phyloP scores from a whole-genome alignment of 176 grass and related monocot genomes.

The Hordeum vulgare region MorexV3_pseudomolecules_assembly NC_058519.1:643276337-643276836 shows the following conservation, averaged over 20 bases:
- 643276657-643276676: not conserved
- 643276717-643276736: not conserved
- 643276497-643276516: not conserved
- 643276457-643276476: not conserved
- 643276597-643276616: not conserved
- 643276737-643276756: not conserved
- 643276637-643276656: not conserved
- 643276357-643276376: not conserved
- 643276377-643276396: not conserved
- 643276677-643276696: not conserved
- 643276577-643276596: not conserved
- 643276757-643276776: not conserved
- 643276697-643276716: slow-evolving; percentile 4
- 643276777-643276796: not conserved
- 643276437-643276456: not conserved
- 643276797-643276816: not conserved
- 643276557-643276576: slow-evolving; percentile 4
- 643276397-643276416: not conserved
- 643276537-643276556: not conserved
- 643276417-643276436: not conserved
- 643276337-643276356: not conserved
- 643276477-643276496: not conserved
- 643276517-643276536: not conserved
- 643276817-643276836: not conserved
- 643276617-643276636: not conserved